Conservation (phyloP, 108 stramenopile species). For the Asterionellopsis glacialis region DNA sequence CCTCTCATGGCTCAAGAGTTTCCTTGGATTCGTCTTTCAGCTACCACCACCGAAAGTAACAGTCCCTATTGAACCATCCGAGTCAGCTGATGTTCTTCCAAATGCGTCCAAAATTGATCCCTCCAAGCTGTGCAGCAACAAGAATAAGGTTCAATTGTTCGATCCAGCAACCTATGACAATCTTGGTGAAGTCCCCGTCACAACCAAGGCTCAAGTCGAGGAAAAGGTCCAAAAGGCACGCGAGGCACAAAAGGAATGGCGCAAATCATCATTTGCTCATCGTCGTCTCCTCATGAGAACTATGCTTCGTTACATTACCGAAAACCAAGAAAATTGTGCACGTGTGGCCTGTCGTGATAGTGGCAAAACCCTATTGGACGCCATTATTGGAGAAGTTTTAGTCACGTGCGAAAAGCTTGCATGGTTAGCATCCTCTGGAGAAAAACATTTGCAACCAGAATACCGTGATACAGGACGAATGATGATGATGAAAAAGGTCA, state of each 20-base stretch:
- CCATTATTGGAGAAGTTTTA: constrained; percentile 93
- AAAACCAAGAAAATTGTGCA: constrained; percentile 88
- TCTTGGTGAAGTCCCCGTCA: constrained; percentile 82
- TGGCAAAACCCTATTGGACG: constrained; percentile 88
- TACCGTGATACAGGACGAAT: constrained; percentile 85
- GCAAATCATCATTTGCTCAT: constrained; percentile 80
- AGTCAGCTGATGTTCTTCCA: too few relatives aligned
- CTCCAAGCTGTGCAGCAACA: background rate
- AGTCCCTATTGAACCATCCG: too few relatives aligned
- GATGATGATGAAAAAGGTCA: constrained; percentile 94
- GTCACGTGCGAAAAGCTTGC: constrained; percentile 96
- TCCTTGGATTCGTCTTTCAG: too few relatives aligned
- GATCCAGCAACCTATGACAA: constrained; percentile 85
- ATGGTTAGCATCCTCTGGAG: constrained; percentile 83
- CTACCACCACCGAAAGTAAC: too few relatives aligned
- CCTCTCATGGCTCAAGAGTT: too few relatives aligned
- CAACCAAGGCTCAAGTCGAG: constrained; percentile 70
- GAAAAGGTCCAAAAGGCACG: constrained; percentile 69
- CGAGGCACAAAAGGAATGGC: constrained; percentile 88
- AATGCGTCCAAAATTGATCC: constrained; percentile 13
- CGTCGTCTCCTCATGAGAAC: constrained; percentile 89
- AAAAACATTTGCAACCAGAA: constrained; percentile 70
- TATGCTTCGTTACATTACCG: constrained; percentile 86
- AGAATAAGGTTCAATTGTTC: constrained; percentile 73
- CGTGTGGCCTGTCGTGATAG: constrained; percentile 84